A percentile compares a stretch with the other conserved stretches of the same genome.
Evolutionary conservation across 2,329 filamentous ascomycete genomes (phyloP).

Genomic region (Botryotinia globosa): DNA sequence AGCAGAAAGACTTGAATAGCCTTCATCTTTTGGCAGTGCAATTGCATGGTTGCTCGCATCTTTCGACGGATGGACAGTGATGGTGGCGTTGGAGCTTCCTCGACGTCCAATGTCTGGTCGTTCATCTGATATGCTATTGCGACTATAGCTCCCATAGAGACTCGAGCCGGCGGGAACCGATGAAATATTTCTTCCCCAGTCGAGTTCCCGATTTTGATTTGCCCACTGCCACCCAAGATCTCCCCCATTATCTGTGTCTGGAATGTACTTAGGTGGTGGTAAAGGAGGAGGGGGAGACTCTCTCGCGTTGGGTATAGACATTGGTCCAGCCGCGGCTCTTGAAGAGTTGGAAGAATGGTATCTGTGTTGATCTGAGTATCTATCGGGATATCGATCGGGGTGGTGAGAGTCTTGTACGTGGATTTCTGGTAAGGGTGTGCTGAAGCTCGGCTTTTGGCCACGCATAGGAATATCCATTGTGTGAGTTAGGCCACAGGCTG

Average conservation of each 20-base stretch:
- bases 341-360: constrained; percentile 40
- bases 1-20: constrained; percentile 39
- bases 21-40: constrained; percentile 36
- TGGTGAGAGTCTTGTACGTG: constrained; percentile 43
- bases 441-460: constrained; percentile 24
- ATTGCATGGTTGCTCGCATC: not conserved
- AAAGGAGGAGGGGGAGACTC: constrained; percentile 57
- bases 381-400: constrained; percentile 34
- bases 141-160: constrained; percentile 46
- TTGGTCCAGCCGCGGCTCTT: constrained; percentile 48
- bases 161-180: constrained; percentile 50
- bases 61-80: constrained; percentile 47
- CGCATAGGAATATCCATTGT: constrained; percentile 45
- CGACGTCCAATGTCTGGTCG: constrained; percentile 37
- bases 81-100: constrained; percentile 41
- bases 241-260: constrained; percentile 49
- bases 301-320: constrained; percentile 61
- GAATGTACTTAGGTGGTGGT: constrained; percentile 59
- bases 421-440: constrained; percentile 41
- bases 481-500: constrained; percentile 16
- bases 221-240: constrained; percentile 60
- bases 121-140: constrained; percentile 31
- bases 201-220: constrained; percentile 50
- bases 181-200: constrained; percentile 44
- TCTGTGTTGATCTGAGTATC: constrained; percentile 31